Conservation (phyloP, 2,329 filamentous ascomycete genomes). For the Neofusicoccum ribis region DNA sequence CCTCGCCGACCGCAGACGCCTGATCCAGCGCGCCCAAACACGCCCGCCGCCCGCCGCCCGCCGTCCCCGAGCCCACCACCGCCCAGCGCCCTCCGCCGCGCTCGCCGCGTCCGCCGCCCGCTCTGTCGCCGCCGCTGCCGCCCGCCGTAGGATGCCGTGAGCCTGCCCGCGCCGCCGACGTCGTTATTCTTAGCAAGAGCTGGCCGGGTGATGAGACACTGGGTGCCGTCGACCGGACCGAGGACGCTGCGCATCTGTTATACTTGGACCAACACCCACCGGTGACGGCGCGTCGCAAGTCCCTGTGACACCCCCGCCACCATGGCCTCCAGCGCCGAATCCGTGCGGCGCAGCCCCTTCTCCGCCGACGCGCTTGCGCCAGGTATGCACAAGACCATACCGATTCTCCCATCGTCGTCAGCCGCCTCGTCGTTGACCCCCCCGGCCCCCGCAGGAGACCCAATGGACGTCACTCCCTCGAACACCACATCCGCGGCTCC, state of each 20-base stretch:
- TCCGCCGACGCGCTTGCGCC: conserved; percentile 43
- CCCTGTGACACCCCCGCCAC: conserved; percentile 14
- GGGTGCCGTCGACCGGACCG: not conserved
- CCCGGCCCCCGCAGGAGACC: conserved; percentile 48
- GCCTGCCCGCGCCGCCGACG: not conserved
- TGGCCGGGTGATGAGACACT: conserved; percentile 7
- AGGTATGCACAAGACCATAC: conserved; percentile 52
- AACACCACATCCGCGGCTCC: conserved; percentile 49
- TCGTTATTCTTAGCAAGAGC: conserved; percentile 18
- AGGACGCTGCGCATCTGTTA: conserved; percentile 5
- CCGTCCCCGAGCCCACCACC: not conserved
- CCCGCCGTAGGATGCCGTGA: conserved; percentile 17
- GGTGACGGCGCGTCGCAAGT: not conserved
- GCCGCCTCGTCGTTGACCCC: conserved; percentile 35
- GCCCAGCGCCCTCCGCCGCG: not conserved
- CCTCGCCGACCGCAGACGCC: too few relatives aligned
- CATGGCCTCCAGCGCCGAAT: conserved; percentile 49
- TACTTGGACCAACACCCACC: not conserved
- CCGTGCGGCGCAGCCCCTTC: conserved; percentile 49
- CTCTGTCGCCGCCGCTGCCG: not conserved
- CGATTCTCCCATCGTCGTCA: conserved; percentile 52
- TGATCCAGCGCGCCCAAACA: not conserved
- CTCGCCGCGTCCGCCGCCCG: not conserved
- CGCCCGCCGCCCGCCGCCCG: not conserved
- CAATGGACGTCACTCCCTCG: conserved; percentile 58